These are phyloP conservation scores for Thielaviopsis euricoi DNA, from an alignment of 2,329 filamentous ascomycete genomes.

Conservation along the genomic window DNA sequence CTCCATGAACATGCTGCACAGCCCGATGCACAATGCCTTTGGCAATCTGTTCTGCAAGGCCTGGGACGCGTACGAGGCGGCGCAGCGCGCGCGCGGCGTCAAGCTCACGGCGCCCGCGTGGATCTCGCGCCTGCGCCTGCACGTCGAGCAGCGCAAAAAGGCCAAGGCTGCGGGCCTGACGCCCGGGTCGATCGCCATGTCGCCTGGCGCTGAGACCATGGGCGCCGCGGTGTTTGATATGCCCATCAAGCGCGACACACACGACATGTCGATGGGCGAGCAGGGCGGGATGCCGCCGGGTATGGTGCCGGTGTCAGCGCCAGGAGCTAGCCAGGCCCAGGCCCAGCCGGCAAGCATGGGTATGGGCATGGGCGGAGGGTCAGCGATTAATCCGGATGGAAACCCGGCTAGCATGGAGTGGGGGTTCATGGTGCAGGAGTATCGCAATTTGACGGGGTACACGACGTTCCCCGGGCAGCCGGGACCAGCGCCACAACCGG, in stretches of 20 bases:
- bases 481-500: too few species aligned
- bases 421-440: constrained; percentile 29
- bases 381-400: neutral
- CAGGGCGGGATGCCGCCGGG: too few species aligned
- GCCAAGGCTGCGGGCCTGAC: neutral
- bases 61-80: constrained; percentile 40
- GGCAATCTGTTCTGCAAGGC: constrained; percentile 42
- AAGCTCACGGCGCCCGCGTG: constrained; percentile 27
- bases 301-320: too few species aligned
- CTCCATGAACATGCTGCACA: constrained; percentile 31
- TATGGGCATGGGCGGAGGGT: too few species aligned
- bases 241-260: too few species aligned
- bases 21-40: constrained; percentile 41
- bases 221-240: too few species aligned
- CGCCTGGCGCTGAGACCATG: too few species aligned
- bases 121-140: constrained; percentile 30
- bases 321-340: too few species aligned
- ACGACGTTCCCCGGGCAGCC: neutral
- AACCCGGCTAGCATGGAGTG: constrained; percentile 27
- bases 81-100: constrained; percentile 28
- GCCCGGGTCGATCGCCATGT: too few species aligned
- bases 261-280: too few species aligned
- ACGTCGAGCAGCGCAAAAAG: constrained; percentile 20
- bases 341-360: too few species aligned
- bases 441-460: constrained; percentile 19